These are phyloP conservation scores for Russula sp. DNA, from an alignment of 768 basidiomycete genomes.

Conservation along the genomic window DNA sequence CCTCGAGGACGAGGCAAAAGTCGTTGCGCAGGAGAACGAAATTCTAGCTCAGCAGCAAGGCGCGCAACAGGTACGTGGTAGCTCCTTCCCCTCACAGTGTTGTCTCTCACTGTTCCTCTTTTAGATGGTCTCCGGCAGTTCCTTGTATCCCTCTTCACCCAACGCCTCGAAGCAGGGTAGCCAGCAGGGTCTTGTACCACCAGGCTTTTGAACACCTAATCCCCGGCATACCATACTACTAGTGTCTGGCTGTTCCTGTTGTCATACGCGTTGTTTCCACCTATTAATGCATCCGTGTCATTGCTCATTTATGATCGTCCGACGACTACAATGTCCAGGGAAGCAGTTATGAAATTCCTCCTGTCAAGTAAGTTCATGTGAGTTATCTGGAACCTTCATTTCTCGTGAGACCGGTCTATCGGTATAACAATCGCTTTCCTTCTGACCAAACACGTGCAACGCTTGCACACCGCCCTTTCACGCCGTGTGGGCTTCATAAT, in stretches of 20 bases:
- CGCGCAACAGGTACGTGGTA: conserved; percentile 64
- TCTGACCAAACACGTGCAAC: background rate
- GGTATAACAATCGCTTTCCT: background rate
- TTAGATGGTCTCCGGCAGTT: conserved; percentile 20
- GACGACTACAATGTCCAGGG: background rate
- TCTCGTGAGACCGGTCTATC: too few relatives aligned
- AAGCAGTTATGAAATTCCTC: background rate
- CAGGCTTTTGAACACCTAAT: conserved; percentile 15
- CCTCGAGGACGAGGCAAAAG: conserved; percentile 93
- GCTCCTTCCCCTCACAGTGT: too few relatives aligned
- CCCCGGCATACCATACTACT: background rate
- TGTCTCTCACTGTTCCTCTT: background rate
- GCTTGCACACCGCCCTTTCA: background rate
- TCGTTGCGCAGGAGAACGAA: conserved; percentile 91
- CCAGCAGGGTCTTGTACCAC: conserved; percentile 21
- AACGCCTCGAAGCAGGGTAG: conserved; percentile 12
- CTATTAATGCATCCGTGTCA: background rate
- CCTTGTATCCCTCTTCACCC: conserved; percentile 19
- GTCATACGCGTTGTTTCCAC: conserved; percentile 2
- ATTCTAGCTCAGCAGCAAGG: conserved; percentile 90
- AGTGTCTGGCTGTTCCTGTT: background rate
- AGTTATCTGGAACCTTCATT: too few relatives aligned
- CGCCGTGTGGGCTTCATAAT: background rate
- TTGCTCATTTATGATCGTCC: background rate
- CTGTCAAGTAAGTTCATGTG: background rate